Evolutionary conservation across 495 filamentous ascomycete genomes (phyloP), one percentile per base, ranked within the genome.

Genomic region (Lasiosphaeria hispida): DNA sequence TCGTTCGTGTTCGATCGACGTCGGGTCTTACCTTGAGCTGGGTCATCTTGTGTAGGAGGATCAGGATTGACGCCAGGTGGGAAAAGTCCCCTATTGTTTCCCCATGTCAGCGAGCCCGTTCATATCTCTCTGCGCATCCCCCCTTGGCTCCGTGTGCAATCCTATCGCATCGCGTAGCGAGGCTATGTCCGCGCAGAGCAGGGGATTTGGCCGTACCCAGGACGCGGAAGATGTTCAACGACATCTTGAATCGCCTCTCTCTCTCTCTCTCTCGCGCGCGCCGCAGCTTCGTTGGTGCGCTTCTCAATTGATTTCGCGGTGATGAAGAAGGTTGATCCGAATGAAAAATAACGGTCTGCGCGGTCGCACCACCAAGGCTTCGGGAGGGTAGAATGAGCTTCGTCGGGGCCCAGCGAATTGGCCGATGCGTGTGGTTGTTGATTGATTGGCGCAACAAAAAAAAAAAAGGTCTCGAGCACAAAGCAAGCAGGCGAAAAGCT

Each of bases 11-110:
- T 48, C 47, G 48, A 52, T 15, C 35, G 39, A 7, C 44, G 40
- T 71, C 81, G 23, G 23, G 23, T 30, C 2, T 55, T 79, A 97
- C 93, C 70, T 88, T 93, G 36, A 92, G 88, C 63, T 86, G 85
- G 65, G 85, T 86, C 89, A 98, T 98, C 80, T 98, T 98, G 67
- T 92, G 90, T 41, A 98, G 77, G 35, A 98, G 84, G 56, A 98
- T 96, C 60, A 96, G 78, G 70, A 98, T 95, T 38, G 95, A 97
- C 38, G 89, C 80, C 62, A 97, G 77, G 79, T 98, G 94, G 76
- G 91, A 97, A 64, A 98, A 84, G 79, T 98, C 94, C 66, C 83
- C 92, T 96, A 64, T 62, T 45, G 7, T 19, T 49, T 57, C 36
- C 4, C 30, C 45, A 44, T 41, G 62, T 69, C 55, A 66, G 59